Evolutionary conservation across 306 rosid genomes (phyloP).

Genomic region (Malus domestica): DNA sequence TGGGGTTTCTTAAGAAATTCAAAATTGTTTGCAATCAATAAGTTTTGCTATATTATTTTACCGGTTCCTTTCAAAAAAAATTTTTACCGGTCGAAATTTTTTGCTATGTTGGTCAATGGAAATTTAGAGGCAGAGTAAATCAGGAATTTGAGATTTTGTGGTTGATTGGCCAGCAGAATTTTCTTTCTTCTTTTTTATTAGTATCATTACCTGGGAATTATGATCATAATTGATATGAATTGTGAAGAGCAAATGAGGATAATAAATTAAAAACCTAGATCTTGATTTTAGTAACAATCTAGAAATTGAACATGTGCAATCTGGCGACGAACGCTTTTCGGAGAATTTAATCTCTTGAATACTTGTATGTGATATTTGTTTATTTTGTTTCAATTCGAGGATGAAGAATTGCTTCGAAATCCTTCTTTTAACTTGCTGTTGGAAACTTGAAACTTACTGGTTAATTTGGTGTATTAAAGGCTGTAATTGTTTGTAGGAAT

Average conservation of each 20-base stretch:
- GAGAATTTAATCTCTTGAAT: neutral
- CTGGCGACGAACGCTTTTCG: neutral
- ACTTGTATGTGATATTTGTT: neutral
- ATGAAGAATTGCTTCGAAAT: neutral
- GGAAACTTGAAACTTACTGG: neutral
- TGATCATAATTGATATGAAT: neutral
- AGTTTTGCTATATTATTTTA: neutral
- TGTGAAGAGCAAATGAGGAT: neutral
- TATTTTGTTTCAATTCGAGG: neutral
- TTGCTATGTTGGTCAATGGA: neutral
- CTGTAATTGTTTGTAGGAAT: slow-evolving; percentile 30
- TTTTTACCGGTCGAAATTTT: neutral
- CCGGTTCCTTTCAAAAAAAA: no score
- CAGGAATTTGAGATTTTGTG: neutral
- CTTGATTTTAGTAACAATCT: neutral
- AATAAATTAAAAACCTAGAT: neutral
- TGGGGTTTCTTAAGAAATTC: neutral
- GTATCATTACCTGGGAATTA: neutral
- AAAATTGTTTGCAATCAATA: neutral
- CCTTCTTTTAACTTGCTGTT: neutral
- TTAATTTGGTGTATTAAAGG: neutral
- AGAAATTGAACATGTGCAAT: neutral
- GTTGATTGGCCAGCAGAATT: neutral
- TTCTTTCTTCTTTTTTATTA: neutral
- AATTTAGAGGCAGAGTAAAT: neutral